Evolutionary conservation across 306 rosid species (phyloP).

Genomic region (Casuarina equisetifolia): DNA sequence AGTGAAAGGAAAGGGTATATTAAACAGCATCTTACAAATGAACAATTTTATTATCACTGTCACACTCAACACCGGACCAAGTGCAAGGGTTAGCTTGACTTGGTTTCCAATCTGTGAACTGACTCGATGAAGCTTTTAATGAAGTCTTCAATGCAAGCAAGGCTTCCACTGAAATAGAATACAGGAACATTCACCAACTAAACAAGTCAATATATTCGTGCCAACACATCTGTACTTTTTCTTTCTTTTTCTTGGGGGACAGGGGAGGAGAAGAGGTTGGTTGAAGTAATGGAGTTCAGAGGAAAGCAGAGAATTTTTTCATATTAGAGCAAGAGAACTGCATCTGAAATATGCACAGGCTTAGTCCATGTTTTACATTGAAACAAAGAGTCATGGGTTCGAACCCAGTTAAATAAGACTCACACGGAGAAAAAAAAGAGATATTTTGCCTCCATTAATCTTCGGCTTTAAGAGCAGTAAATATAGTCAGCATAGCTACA

Average conservation of each 20-base stretch:
- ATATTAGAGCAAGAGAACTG: too few relatives aligned
- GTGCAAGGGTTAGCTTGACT: slow-evolving; percentile 96
- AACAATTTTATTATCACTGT: slow-evolving; percentile 41
- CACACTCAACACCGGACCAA: slow-evolving; percentile 83
- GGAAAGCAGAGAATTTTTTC: too few relatives aligned
- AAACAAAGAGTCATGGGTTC: background rate
- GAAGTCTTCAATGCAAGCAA: slow-evolving; percentile 56
- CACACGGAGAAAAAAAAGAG: background rate
- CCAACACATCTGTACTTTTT: too few relatives aligned
- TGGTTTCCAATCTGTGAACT: slow-evolving; percentile 82
- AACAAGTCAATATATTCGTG: too few relatives aligned
- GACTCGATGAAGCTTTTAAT: slow-evolving; percentile 59
- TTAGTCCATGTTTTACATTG: too few relatives aligned
- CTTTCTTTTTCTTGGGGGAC: too few relatives aligned
- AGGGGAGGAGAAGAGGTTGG: too few relatives aligned
- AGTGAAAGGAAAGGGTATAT: slow-evolving; percentile 11
- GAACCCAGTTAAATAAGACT: background rate
- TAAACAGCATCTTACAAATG: slow-evolving; percentile 69
- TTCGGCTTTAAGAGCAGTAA: slow-evolving; percentile 7
- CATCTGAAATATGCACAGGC: too few relatives aligned
- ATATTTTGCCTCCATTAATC: background rate
- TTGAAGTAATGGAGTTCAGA: too few relatives aligned
- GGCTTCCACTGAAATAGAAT: slow-evolving; percentile 70
- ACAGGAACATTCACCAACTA: too few relatives aligned
- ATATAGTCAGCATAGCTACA: slow-evolving; percentile 8